Percentiles rank a stretch among this genome's conserved stretches.
phyloP scores from a whole-genome alignment of 257 asterid species.

The Solanum sitiens region DNA sequence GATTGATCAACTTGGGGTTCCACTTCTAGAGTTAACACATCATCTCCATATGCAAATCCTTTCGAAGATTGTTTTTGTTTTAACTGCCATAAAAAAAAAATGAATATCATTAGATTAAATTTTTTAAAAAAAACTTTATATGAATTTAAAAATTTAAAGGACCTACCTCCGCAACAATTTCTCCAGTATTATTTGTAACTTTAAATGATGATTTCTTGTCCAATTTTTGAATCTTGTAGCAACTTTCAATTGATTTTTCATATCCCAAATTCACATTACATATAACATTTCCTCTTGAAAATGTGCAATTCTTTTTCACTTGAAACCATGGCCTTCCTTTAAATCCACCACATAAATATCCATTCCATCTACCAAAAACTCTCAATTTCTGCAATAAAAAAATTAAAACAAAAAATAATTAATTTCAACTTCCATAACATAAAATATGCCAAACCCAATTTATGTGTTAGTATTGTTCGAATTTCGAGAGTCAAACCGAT shows the following conservation, averaged over 20 bases:
- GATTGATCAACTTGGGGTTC: constrained; percentile 55
- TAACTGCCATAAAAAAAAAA: constrained; percentile 26
- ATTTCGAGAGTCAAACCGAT: not conserved
- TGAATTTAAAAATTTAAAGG: not conserved
- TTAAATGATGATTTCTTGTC: constrained; percentile 39
- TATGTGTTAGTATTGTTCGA: not conserved
- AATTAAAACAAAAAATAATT: not conserved
- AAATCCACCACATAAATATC: constrained; percentile 30
- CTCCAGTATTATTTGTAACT: constrained; percentile 36
- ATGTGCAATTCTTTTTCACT: constrained; percentile 27
- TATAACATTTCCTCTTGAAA: constrained; percentile 14
- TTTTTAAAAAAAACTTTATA: not conserved
- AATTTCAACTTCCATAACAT: not conserved
- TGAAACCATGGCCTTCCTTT: constrained; percentile 34
- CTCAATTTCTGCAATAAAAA: constrained; percentile 25
- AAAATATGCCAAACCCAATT: not conserved
- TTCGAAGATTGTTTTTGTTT: constrained; percentile 34
- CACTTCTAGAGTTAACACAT: constrained; percentile 52
- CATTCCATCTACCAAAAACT: constrained; percentile 40
- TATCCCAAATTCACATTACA: constrained; percentile 27
- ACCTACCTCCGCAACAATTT: constrained; percentile 52
- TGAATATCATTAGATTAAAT: too few relatives aligned
- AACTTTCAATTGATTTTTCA: constrained; percentile 10
- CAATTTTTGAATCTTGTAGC: constrained; percentile 27
- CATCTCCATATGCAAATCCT: constrained; percentile 63